These are phyloP conservation scores for Aspergillus diversus DNA, from an alignment of 495 filamentous ascomycete species.

Conservation along the genomic window DNA sequence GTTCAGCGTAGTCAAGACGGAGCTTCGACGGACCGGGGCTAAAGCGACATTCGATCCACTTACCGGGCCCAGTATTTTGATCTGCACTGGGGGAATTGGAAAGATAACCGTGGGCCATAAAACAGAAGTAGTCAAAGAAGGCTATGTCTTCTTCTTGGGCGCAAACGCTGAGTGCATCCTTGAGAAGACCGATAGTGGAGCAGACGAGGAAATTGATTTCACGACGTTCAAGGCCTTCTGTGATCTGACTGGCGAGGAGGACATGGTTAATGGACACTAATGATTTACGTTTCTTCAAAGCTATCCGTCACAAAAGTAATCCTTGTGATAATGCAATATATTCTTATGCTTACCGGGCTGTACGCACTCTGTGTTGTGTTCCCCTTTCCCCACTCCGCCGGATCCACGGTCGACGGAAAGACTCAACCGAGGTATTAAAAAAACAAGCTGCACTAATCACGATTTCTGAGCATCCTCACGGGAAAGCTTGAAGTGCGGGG, in stretches of 20 bases:
- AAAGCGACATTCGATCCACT: slow-evolving; percentile 86
- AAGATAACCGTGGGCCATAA: slow-evolving; percentile 80
- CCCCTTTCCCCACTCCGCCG: slow-evolving; percentile 1
- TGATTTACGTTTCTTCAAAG: not conserved
- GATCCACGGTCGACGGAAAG: slow-evolving; percentile 3
- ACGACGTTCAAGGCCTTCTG: slow-evolving; percentile 96
- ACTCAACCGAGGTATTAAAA: slow-evolving; percentile 11
- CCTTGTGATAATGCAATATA: no score
- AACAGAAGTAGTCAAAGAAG: slow-evolving; percentile 72
- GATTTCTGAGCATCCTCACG: not conserved
- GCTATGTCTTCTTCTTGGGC: slow-evolving; percentile 90
- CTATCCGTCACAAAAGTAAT: no score
- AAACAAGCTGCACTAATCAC: not conserved
- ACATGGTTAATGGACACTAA: slow-evolving; percentile 44
- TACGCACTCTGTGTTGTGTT: not conserved
- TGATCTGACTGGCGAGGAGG: slow-evolving; percentile 68
- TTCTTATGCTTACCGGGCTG: not conserved
- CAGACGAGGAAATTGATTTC: slow-evolving; percentile 62
- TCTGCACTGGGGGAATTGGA: slow-evolving; percentile 82
- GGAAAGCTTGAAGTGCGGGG: not conserved
- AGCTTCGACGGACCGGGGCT: slow-evolving; percentile 67
- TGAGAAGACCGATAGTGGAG: slow-evolving; percentile 59
- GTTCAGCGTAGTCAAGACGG: slow-evolving; percentile 86
- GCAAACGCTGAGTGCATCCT: slow-evolving; percentile 84
- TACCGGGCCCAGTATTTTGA: slow-evolving; percentile 88